A percentile compares a stretch with the other conserved stretches of the same genome.
Conservation (phyloP, 345 rosid species). For the Salix arbutifolia region DNA sequence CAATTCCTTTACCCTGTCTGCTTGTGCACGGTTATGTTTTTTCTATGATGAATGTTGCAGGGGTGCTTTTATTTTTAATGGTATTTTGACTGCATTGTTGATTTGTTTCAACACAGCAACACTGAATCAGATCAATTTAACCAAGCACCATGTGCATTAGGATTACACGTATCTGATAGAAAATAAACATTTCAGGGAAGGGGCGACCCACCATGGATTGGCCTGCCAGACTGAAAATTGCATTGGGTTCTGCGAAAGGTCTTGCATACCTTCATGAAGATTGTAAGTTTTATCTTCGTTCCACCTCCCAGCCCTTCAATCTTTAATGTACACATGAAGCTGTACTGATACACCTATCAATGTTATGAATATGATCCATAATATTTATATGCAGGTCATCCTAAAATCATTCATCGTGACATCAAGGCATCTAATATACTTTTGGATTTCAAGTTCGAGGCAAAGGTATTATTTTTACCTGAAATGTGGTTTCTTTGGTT, state of each 20-base stretch:
- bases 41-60: neutral
- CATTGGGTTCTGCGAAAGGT: constrained; percentile 89
- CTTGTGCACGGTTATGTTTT: neutral
- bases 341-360: neutral
- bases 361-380: neutral
- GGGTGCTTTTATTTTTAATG: neutral
- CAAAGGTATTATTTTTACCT: constrained; percentile 47
- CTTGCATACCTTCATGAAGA: constrained; percentile 97
- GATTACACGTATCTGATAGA: constrained; percentile 7
- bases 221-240: constrained; percentile 67
- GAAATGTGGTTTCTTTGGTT: neutral
- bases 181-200: constrained; percentile 39
- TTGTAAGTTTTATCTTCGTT: constrained; percentile 45
- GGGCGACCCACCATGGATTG: constrained; percentile 78
- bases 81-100: too few species aligned
- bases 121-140: too few species aligned
- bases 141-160: neutral
- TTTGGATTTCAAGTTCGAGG: constrained; percentile 78
- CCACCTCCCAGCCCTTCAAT: neutral
- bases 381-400: constrained; percentile 56
- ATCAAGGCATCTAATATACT: constrained; percentile 86
- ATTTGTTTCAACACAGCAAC: too few species aligned
- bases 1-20: neutral
- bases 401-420: constrained; percentile 90
- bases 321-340: neutral